phyloP scores from a whole-genome alignment of 2,329 filamentous ascomycete species.

The Botrytis deweyae region DNA sequence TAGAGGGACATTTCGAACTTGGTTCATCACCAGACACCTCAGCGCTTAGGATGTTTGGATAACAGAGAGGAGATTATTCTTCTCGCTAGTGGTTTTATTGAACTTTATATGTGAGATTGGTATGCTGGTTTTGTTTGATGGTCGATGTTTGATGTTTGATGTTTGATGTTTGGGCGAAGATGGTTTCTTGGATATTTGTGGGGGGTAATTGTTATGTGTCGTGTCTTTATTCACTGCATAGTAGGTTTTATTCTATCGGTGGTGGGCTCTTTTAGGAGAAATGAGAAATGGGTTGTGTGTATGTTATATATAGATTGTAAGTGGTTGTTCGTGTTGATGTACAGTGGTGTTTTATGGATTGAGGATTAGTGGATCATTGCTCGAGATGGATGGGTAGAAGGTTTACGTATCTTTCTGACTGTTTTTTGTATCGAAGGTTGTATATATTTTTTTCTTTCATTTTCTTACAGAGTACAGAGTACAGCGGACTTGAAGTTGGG shows the following conservation, averaged over 20 bases:
- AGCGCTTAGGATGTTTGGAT: not conserved
- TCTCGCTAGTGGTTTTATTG: not conserved
- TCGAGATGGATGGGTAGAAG: slow-evolving; percentile 20
- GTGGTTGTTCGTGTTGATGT: not conserved
- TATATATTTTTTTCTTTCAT: not conserved
- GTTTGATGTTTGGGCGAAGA: not conserved
- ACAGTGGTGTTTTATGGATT: not conserved
- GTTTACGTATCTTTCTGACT: slow-evolving; percentile 43
- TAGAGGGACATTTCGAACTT: not conserved
- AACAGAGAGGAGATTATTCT: too few relatives aligned
- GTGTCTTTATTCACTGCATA: too few relatives aligned
- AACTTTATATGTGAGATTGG: not conserved
- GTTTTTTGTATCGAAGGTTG: slow-evolving; percentile 49
- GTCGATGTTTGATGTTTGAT: too few relatives aligned
- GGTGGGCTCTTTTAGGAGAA: too few relatives aligned
- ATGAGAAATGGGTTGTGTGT: not conserved
- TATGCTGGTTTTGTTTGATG: too few relatives aligned
- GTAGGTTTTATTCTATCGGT: not conserved
- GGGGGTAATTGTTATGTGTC: too few relatives aligned
- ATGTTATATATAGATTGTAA: not conserved
- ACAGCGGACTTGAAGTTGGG: too few relatives aligned
- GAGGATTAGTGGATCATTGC: too few relatives aligned
- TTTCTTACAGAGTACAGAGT: not conserved
- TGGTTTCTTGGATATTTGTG: too few relatives aligned
- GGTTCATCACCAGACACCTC: not conserved